Evolutionary conservation across 225 moss, liverwort and hornwort genomes (phyloP).

Genomic region (Physcomitrium patens): DNA sequence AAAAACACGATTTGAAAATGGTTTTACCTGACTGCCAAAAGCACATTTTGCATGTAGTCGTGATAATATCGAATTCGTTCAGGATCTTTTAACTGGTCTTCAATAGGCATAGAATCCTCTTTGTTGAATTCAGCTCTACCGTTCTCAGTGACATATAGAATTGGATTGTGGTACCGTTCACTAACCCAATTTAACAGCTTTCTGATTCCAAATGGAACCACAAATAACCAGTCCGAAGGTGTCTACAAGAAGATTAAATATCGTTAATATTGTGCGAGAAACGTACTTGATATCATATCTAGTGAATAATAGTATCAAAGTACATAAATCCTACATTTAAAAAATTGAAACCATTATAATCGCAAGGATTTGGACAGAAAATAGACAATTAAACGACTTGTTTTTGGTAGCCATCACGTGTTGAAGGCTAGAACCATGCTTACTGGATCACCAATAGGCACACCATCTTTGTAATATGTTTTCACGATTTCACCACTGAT

Average conservation of each 20-base stretch:
- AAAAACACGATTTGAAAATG: background rate
- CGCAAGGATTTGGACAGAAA: background rate
- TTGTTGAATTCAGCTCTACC: constrained; percentile 39
- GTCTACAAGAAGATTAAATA: constrained; percentile 39
- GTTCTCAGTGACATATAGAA: constrained; percentile 54
- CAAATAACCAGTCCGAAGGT: constrained; percentile 45
- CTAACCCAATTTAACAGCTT: constrained; percentile 42
- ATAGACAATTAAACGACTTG: background rate
- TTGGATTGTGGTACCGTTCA: constrained; percentile 46
- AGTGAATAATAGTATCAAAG: background rate
- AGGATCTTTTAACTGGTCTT: constrained; percentile 18
- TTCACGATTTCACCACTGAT: constrained; percentile 34
- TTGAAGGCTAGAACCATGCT: background rate
- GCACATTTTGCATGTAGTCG: constrained; percentile 28
- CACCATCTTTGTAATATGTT: constrained; percentile 23
- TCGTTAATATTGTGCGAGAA: too few species aligned
- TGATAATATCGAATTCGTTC: constrained; percentile 23
- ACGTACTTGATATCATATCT: too few species aligned
- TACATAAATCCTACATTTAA: background rate
- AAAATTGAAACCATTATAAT: background rate
- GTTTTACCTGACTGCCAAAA: constrained; percentile 46
- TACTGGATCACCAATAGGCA: constrained; percentile 19
- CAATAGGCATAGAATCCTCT: background rate
- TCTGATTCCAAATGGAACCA: constrained; percentile 51
- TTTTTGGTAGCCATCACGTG: background rate